These are phyloP conservation scores for Mycena filopes DNA, from an alignment of 768 basidiomycete species.

Conservation along the genomic window DNA sequence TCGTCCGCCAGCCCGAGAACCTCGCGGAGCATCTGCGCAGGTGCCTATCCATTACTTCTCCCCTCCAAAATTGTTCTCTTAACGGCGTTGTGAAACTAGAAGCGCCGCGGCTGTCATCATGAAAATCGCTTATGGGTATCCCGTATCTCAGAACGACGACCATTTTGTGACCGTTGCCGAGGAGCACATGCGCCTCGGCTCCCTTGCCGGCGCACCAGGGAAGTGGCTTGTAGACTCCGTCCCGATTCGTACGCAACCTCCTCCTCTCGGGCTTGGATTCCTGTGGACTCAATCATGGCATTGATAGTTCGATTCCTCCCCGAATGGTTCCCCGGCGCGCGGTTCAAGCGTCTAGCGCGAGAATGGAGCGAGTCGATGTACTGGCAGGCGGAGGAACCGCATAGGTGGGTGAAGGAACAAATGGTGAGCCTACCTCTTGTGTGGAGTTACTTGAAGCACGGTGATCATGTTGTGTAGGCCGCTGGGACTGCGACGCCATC, in stretches of 20 bases:
- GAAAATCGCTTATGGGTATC: constrained; percentile 29
- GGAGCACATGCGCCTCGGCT: constrained; percentile 24
- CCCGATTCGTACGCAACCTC: constrained; percentile 36
- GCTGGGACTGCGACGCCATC: constrained; percentile 13
- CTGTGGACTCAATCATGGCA: background rate
- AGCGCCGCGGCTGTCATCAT: constrained; percentile 27
- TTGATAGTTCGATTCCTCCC: constrained; percentile 40
- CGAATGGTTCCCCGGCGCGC: constrained; percentile 54
- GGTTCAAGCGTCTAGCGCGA: constrained; percentile 42
- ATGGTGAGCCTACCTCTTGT: constrained; percentile 12
- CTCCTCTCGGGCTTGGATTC: no score
- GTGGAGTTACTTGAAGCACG: background rate
- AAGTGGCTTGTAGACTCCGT: constrained; percentile 50
- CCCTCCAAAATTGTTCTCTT: background rate
- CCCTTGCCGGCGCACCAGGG: constrained; percentile 36
- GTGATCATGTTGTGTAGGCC: background rate
- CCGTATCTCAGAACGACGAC: constrained; percentile 21
- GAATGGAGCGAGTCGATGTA: constrained; percentile 13
- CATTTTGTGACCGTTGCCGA: constrained; percentile 38
- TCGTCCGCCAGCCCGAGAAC: constrained; percentile 12
- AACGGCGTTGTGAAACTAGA: no score
- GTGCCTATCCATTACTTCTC: background rate
- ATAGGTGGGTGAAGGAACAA: constrained; percentile 25
- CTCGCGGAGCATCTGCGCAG: constrained; percentile 21
- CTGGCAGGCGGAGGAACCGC: constrained; percentile 14